Percentiles rank a stretch among this genome's conserved stretches.
These are phyloP conservation scores for Fonticula alba DNA, from an alignment of 78 protist genomes.

Conservation along the genomic window DNA sequence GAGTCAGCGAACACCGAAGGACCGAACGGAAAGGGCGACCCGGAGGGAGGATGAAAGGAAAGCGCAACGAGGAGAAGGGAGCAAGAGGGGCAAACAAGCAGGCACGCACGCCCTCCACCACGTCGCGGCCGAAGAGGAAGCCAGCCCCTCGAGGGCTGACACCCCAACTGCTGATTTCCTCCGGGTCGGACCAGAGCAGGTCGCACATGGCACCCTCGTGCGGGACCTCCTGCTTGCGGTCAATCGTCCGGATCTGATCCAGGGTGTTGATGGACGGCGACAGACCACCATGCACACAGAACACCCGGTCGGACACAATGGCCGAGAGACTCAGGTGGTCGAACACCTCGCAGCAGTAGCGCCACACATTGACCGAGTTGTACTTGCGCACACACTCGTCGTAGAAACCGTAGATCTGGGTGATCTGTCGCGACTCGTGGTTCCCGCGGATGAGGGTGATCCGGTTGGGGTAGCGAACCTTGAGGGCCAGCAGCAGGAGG, in stretches of 20 bases:
- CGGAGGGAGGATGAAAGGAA: too few species aligned
- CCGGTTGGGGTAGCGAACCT: conserved; percentile 89
- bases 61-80: too few species aligned
- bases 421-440: conserved; percentile 98
- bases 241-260: conserved; percentile 86
- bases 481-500: conserved; percentile 84
- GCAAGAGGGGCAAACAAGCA: too few species aligned
- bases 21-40: not conserved
- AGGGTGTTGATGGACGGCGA: conserved; percentile 79
- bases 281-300: conserved; percentile 98
- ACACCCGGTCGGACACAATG: conserved; percentile 69
- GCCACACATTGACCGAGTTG: conserved; percentile 93
- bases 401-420: conserved; percentile 98
- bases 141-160: conserved; percentile 97
- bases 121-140: conserved; percentile 90
- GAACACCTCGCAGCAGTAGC: conserved; percentile 87
- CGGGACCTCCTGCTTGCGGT: conserved; percentile 93
- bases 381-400: conserved; percentile 97
- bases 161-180: conserved; percentile 85
- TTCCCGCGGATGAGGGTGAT: conserved; percentile 95
- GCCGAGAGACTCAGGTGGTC: conserved; percentile 91
- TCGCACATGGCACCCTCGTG: conserved; percentile 99
- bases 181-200: conserved; percentile 98
- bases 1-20: not conserved
- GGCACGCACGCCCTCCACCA: conserved; percentile 28